phyloP scores from a whole-genome alignment of 2,329 filamentous ascomycete species.

The Botryotinia globosa region DNA sequence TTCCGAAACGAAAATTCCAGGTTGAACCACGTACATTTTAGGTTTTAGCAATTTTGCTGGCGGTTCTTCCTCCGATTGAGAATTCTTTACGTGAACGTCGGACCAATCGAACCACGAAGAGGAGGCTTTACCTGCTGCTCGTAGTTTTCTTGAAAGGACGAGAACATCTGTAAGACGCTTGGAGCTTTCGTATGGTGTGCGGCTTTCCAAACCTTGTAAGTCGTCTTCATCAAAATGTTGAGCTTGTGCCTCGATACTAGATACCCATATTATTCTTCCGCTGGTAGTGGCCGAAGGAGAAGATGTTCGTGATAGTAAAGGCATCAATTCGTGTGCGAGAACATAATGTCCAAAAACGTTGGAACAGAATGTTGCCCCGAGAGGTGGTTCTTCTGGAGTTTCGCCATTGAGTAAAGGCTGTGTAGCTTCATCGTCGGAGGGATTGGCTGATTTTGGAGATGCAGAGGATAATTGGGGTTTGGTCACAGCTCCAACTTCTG shows the following conservation, averaged over 20 bases:
- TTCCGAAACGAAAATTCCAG: conserved; percentile 79
- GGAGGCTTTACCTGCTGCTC: conserved; percentile 58
- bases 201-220: conserved; percentile 66
- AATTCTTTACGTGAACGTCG: conserved; percentile 25
- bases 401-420: conserved; percentile 30
- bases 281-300: conserved; percentile 29
- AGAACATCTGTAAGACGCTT: conserved; percentile 87
- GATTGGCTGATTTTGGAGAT: background rate
- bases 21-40: conserved; percentile 75
- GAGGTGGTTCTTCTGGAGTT: conserved; percentile 49
- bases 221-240: conserved; percentile 61
- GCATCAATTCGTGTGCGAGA: conserved; percentile 74
- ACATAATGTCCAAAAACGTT: conserved; percentile 97
- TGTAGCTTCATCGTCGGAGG: conserved; percentile 28
- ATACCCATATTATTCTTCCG: conserved; percentile 74
- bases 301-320: conserved; percentile 54
- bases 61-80: conserved; percentile 21
- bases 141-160: conserved; percentile 67
- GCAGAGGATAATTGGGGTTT: conserved; percentile 47
- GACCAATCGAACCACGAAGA: conserved; percentile 52
- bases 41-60: conserved; percentile 44
- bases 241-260: conserved; percentile 68
- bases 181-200: conserved; percentile 72
- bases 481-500: conserved; percentile 52
- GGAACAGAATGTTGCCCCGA: conserved; percentile 83